These are phyloP conservation scores for Sporothrix schenckii DNA, from an alignment of 2,329 filamentous ascomycete species.

Conservation along the genomic window DNA sequence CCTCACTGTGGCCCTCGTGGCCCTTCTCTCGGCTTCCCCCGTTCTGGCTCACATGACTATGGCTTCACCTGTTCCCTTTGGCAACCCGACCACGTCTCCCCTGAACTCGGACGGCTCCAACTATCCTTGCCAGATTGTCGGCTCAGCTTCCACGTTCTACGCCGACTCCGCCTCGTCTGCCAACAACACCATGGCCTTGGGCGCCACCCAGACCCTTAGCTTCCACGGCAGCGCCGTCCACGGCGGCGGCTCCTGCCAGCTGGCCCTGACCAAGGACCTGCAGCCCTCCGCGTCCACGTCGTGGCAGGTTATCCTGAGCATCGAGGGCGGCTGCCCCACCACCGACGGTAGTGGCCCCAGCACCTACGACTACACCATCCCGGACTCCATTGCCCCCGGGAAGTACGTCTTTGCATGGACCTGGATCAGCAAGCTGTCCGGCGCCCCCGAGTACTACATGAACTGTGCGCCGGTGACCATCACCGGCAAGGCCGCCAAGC, in stretches of 20 bases:
- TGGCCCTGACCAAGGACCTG: constrained; percentile 38
- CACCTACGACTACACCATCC: constrained; percentile 40
- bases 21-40: constrained; percentile 25
- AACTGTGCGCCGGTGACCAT: constrained; percentile 65
- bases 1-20: constrained; percentile 25
- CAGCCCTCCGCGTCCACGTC: constrained; percentile 37
- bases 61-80: constrained; percentile 36
- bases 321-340: constrained; percentile 42
- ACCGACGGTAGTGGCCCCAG: constrained; percentile 37
- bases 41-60: constrained; percentile 36
- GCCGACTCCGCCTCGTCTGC: constrained; percentile 16
- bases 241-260: constrained; percentile 43
- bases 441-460: constrained; percentile 70
- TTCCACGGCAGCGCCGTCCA: constrained; percentile 42
- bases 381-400: constrained; percentile 39
- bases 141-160: constrained; percentile 49
- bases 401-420: constrained; percentile 63
- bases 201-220: constrained; percentile 36
- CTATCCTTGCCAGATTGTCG: constrained; percentile 43
- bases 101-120: constrained; percentile 35
- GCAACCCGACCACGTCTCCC: constrained; percentile 35
- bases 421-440: constrained; percentile 60
- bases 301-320: constrained; percentile 43
- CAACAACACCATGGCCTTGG: constrained; percentile 37
- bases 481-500: constrained; percentile 37